These are phyloP conservation scores for Pyrenophora tritici-repentis DNA, from an alignment of 2,329 filamentous ascomycete genomes.

Conservation along the genomic window DNA sequence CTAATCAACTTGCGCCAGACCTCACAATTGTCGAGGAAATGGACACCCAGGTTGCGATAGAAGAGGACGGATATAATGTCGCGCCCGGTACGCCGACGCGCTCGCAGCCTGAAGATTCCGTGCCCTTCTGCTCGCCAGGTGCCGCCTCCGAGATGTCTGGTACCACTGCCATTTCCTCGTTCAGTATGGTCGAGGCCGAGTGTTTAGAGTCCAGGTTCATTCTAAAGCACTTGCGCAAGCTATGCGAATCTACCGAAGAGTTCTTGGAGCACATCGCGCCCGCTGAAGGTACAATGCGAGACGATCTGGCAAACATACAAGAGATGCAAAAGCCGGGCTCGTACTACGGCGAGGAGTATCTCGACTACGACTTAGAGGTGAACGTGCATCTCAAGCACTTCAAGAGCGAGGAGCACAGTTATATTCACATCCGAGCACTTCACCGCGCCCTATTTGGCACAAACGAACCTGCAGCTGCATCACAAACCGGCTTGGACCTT, in stretches of 20 bases:
- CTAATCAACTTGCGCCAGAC: conserved; percentile 30
- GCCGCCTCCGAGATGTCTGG: conserved; percentile 52
- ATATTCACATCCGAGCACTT: conserved; percentile 48
- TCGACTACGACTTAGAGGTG: conserved; percentile 42
- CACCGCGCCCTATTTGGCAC: conserved; percentile 48
- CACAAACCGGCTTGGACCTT: conserved; percentile 44
- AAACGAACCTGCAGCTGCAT: conserved; percentile 19
- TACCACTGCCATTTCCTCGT: conserved; percentile 54
- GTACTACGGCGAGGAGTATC: conserved; percentile 46
- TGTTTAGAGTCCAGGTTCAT: conserved; percentile 51
- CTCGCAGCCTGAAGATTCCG: conserved; percentile 9
- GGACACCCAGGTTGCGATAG: conserved; percentile 28
- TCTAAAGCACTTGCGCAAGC: conserved; percentile 47
- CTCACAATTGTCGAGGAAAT: conserved; percentile 43
- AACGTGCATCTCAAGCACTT: conserved; percentile 45
- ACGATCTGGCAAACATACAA: conserved; percentile 28
- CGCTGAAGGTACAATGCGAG: conserved; percentile 25
- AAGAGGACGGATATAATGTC: conserved; percentile 12
- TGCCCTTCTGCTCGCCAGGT: conserved; percentile 41
- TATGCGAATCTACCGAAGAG: conserved; percentile 38
- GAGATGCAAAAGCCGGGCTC: conserved; percentile 46
- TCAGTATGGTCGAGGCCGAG: conserved; percentile 51
- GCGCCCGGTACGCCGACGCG: conserved; percentile 30
- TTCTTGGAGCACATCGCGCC: conserved; percentile 41
- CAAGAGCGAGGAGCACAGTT: conserved; percentile 46